phyloP scores from a whole-genome alignment of 2,329 filamentous ascomycete genomes.

The Pseudocercospora crystallina region DNA sequence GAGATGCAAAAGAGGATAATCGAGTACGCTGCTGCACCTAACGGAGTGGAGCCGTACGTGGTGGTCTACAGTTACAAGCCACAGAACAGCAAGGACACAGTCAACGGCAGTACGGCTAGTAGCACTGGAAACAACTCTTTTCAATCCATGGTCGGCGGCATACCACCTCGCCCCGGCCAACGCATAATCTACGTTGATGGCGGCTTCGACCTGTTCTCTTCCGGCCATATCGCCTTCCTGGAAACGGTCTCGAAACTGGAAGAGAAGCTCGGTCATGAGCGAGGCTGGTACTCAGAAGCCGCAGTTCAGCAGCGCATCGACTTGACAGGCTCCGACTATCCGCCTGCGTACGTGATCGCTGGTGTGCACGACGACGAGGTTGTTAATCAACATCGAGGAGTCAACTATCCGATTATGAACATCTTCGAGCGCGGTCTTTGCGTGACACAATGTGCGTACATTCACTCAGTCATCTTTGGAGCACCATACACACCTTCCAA shows the following conservation, averaged over 20 bases:
- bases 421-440: constrained; percentile 94
- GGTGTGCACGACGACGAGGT: constrained; percentile 93
- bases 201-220: constrained; percentile 94
- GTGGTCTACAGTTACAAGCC: constrained; percentile 79
- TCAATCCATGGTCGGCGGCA: constrained; percentile 66
- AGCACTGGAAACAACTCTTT: constrained; percentile 6
- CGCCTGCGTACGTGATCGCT: constrained; percentile 82
- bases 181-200: constrained; percentile 92
- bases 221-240: constrained; percentile 94
- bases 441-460: constrained; percentile 91
- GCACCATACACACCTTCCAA: constrained; percentile 85
- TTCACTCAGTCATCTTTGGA: constrained; percentile 83
- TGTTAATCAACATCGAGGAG: constrained; percentile 93
- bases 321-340: constrained; percentile 69
- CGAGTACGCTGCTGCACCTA: constrained; percentile 85
- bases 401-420: constrained; percentile 99
- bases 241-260: constrained; percentile 73
- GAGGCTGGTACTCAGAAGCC: constrained; percentile 73
- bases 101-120: constrained; percentile 45
- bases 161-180: constrained; percentile 72
- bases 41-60: constrained; percentile 72
- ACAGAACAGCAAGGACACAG: not conserved
- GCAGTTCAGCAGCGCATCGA: constrained; percentile 62
- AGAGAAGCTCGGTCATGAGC: constrained; percentile 63
- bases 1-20: constrained; percentile 75